These are phyloP conservation scores for Stephania cephalantha DNA, from an alignment of 164 flowering plant genomes.

Conservation along the genomic window DNA sequence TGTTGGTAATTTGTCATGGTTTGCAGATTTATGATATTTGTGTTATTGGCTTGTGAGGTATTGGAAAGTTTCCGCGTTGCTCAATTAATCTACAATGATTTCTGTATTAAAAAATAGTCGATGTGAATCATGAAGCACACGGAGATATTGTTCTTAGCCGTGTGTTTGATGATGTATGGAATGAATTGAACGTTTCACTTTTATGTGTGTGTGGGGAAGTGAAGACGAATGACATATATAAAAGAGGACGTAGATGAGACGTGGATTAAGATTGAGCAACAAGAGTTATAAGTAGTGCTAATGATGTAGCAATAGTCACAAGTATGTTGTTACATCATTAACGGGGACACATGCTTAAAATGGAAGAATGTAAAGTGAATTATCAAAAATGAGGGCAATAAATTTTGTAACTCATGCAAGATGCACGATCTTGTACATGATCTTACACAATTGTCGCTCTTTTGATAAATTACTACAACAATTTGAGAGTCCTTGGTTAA, in stretches of 20 bases:
- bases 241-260: neutral
- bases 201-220: neutral
- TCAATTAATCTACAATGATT: slow-evolving; percentile 8
- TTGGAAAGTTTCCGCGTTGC: slow-evolving; percentile 13
- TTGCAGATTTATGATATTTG: neutral
- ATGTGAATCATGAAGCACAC: too few species aligned
- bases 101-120: too few species aligned
- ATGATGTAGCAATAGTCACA: slow-evolving; percentile 2
- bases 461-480: neutral
- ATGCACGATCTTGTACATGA: slow-evolving; percentile 17
- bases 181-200: neutral
- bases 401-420: neutral
- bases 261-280: slow-evolving; percentile 2
- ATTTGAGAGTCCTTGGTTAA: neutral
- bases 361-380: neutral
- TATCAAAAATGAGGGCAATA: neutral
- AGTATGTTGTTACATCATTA: neutral
- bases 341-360: neutral
- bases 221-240: neutral
- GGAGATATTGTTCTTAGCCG: too few species aligned
- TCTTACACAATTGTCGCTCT: neutral
- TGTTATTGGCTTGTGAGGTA: slow-evolving; percentile 8
- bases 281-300: neutral
- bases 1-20: neutral
- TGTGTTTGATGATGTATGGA: slow-evolving; percentile 3